Conservation (phyloP, 169 alveolate genomes). For the Plasmodium sp. region DNA sequence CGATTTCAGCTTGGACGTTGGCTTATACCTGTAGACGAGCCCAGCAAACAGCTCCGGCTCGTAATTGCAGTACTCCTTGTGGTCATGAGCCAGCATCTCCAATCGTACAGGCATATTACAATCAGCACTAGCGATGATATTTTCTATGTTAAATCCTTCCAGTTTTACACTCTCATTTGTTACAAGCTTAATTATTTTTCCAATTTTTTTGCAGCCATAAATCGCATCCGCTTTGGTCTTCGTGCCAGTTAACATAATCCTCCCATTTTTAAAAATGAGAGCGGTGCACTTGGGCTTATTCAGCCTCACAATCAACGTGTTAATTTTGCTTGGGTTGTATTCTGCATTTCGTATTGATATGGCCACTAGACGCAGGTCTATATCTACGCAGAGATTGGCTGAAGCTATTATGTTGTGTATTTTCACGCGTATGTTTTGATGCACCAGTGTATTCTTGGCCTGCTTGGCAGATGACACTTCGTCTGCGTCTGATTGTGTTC, state of each 20-base stretch:
- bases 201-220: slow-evolving; percentile 95
- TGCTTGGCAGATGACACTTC: background rate
- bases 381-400: slow-evolving; percentile 90
- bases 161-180: slow-evolving; percentile 88
- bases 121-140: slow-evolving; percentile 98
- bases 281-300: slow-evolving; percentile 98
- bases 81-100: slow-evolving; percentile 95
- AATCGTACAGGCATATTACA: slow-evolving; percentile 97
- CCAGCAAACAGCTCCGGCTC: slow-evolving; percentile 99
- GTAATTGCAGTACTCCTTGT: slow-evolving; percentile 93
- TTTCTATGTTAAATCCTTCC: slow-evolving; percentile 95
- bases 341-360: slow-evolving; percentile 96
- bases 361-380: slow-evolving; percentile 95
- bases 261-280: slow-evolving; percentile 95
- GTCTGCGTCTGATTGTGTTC: background rate
- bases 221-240: slow-evolving; percentile 92
- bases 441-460: slow-evolving; percentile 37
- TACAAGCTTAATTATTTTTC: slow-evolving; percentile 94
- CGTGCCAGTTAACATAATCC: slow-evolving; percentile 98
- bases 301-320: slow-evolving; percentile 97
- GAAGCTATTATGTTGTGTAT: slow-evolving; percentile 97
- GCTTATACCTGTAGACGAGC: slow-evolving; percentile 79
- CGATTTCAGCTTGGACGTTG: slow-evolving; percentile 89
- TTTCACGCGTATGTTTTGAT: slow-evolving; percentile 84
- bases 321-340: slow-evolving; percentile 96